Evolutionary conservation across 2,329 filamentous ascomycete genomes (phyloP).

Genomic region (Colletotrichum cereale): DNA sequence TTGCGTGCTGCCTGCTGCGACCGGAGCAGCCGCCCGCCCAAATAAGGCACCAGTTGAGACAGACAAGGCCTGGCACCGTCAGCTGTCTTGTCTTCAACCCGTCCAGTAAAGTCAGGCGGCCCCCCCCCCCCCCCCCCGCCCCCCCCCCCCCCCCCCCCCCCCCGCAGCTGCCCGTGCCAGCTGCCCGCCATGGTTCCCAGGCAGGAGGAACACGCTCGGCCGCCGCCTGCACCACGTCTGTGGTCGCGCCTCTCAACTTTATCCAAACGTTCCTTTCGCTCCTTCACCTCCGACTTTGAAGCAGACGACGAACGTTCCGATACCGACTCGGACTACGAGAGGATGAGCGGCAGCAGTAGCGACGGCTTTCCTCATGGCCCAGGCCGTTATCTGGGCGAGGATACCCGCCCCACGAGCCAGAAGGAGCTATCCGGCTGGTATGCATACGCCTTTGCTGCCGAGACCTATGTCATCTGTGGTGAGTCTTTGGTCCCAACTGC

Average conservation of each 20-base stretch:
- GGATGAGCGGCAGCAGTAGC: slow-evolving; percentile 54
- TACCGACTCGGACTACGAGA: slow-evolving; percentile 47
- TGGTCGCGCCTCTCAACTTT: slow-evolving; percentile 63
- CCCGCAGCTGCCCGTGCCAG: slow-evolving; percentile 11
- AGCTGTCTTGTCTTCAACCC: slow-evolving; percentile 9
- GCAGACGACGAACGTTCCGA: slow-evolving; percentile 77
- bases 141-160: too few species aligned
- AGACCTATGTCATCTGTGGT: slow-evolving; percentile 97
- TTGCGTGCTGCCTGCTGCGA: slow-evolving; percentile 18
- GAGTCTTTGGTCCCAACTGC: slow-evolving; percentile 49
- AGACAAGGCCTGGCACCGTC: slow-evolving; percentile 28
- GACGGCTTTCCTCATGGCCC: slow-evolving; percentile 51
- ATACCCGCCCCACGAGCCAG: slow-evolving; percentile 86
- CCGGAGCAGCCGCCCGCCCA: slow-evolving; percentile 14
- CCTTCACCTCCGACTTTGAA: slow-evolving; percentile 74
- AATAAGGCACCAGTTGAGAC: slow-evolving; percentile 5
- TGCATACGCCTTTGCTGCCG: slow-evolving; percentile 93
- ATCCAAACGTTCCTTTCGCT: slow-evolving; percentile 69
- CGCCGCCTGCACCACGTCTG: slow-evolving; percentile 59
- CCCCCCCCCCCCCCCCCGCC: too few species aligned
- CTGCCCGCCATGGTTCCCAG: slow-evolving; percentile 39
- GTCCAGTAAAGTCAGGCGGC: slow-evolving; percentile 36
- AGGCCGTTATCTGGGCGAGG: slow-evolving; percentile 81
- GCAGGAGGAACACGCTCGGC: slow-evolving; percentile 43
- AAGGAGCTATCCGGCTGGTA: slow-evolving; percentile 97